Evolutionary conservation across 1,139 yeast genomes (phyloP), one percentile per base, ranked within the genome.

Genomic region (Lodderomyces orthopsilosis): DNA sequence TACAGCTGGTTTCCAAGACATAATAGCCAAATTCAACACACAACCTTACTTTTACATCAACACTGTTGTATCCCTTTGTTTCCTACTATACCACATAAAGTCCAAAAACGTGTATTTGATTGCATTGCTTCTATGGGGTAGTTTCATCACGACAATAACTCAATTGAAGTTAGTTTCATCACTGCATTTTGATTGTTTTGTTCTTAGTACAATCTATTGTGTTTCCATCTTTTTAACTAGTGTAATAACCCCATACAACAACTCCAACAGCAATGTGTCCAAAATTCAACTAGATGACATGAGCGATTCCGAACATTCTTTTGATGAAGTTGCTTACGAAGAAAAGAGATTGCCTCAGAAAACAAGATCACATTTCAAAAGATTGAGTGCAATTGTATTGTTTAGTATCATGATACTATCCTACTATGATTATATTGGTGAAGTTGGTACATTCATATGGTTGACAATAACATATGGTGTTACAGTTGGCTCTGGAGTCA

Each of bases 21-120:
- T 13, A 4, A 30, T 30, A 30, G 10, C 34, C 34, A 30, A 19
- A 6, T 13, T 36, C 27, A 36, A 32, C 34, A 38, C 38, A 13
- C 37, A 40, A 13, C 46, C 49, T 9, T 46, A 48, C 37, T 45
- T 33, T 33, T 38, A 37, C 33, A 28, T 41, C 23, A 46, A 42
- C 32, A 36, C 38, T 13, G 12, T 41, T 13, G 36, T 40, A 10
- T 45, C 51, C 13, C 18, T 34, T 7, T 18, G 42, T 15, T 26
- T 37, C 13, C 32, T 45, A 13, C 18, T 43, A 32, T 35, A 17
- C n/a, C 38, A 33, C 26, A 14, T 35, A 35, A 35, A 35, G 12
- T 35, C 17, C 24, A 36, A 13, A 28, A 38, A 43, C 19, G 32
- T 22, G 10, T 38, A 40, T 9, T 35, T 40, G 37, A 26, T 39